These are phyloP conservation scores for Sequoiadendron giganteum DNA, from an alignment of 75 land plant genomes.

Conservation along the genomic window DNA sequence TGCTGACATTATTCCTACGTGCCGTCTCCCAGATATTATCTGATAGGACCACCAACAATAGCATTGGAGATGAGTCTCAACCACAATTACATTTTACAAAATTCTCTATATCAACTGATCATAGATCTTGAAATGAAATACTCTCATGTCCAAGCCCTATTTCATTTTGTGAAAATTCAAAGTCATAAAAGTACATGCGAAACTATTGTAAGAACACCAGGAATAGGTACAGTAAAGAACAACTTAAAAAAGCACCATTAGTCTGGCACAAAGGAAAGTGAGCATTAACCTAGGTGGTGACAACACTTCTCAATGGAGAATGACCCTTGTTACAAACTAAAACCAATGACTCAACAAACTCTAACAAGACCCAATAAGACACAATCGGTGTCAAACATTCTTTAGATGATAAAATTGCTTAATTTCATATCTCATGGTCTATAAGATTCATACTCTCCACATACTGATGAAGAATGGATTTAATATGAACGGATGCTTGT, in stretches of 20 bases:
- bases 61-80: background rate
- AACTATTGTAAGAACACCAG: background rate
- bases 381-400: background rate
- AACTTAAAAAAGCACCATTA: background rate
- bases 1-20: conserved; percentile 94
- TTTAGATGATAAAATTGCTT: background rate
- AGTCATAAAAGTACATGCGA: background rate
- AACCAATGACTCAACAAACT: background rate
- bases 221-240: background rate
- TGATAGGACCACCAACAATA: conserved; percentile 13
- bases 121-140: background rate
- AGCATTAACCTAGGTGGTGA: background rate
- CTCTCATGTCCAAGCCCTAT: background rate
- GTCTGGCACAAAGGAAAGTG: background rate
- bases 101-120: background rate
- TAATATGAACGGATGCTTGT: background rate
- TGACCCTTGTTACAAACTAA: background rate
- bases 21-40: conserved; percentile 86
- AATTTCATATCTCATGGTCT: background rate
- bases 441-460: background rate
- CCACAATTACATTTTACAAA: background rate
- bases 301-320: background rate
- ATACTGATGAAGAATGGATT: background rate
- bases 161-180: background rate
- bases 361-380: background rate